Percentiles rank a stretch among this genome's conserved stretches.
phyloP scores from a whole-genome alignment of 139 green algal species.

The Ettlia oleoabundans region DNA sequence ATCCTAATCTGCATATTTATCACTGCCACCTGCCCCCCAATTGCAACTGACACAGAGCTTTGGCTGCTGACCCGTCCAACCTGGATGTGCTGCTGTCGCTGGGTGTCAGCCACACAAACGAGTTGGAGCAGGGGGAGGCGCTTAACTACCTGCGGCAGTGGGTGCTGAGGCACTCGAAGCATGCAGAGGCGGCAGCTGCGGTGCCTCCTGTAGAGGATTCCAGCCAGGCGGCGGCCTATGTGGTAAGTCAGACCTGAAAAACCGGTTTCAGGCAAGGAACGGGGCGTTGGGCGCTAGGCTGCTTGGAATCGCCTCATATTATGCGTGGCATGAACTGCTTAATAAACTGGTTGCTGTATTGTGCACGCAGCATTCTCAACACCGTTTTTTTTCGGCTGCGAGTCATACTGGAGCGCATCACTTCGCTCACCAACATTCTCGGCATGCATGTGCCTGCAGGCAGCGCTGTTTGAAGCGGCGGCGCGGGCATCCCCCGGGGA shows the following conservation, averaged over 20 bases:
- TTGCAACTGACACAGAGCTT: too few species aligned
- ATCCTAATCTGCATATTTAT: not conserved
- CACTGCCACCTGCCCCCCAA: not conserved
- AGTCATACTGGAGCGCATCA: too few species aligned
- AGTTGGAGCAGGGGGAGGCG: conserved; percentile 82
- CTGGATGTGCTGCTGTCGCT: conserved; percentile 88
- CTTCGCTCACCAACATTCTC: too few species aligned
- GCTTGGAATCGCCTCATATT: too few species aligned
- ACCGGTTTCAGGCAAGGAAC: too few species aligned
- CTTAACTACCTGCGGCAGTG: conserved; percentile 76
- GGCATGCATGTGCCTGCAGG: too few species aligned
- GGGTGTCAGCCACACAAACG: conserved; percentile 97
- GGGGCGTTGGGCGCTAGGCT: too few species aligned
- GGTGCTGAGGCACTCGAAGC: conserved; percentile 72
- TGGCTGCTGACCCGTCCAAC: conserved; percentile 79
- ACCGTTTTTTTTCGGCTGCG: too few species aligned
- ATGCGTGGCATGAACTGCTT: not conserved
- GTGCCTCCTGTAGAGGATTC: conserved; percentile 45
- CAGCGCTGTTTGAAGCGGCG: conserved; percentile 54
- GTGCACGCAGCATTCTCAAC: not conserved
- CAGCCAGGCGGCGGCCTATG: conserved; percentile 63
- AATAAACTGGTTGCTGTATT: not conserved
- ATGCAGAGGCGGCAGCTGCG: conserved; percentile 41
- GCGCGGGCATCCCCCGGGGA: conserved; percentile 59
- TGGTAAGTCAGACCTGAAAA: too few species aligned